Conservation (phyloP, 139 green algal genomes). For the Parachlorella kessleri region DNA sequence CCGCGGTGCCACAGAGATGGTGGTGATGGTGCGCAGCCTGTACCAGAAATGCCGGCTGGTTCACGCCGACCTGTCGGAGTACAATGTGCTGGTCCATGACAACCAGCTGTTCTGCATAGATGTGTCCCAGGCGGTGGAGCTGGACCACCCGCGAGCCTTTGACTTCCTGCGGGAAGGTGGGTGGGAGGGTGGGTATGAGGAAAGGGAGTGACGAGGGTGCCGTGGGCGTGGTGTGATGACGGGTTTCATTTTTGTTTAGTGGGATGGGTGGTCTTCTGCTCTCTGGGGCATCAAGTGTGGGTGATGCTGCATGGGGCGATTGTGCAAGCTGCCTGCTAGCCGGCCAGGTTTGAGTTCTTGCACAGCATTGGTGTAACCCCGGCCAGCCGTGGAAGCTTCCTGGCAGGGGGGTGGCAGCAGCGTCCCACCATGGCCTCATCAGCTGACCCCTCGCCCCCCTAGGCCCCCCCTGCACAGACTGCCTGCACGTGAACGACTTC, state of each 20-base stretch:
- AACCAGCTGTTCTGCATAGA: conserved; percentile 89
- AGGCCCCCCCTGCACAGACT: conserved; percentile 56
- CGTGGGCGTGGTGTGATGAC: not conserved
- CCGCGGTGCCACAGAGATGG: too few relatives aligned
- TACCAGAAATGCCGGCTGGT: conserved; percentile 94
- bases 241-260: too few relatives aligned
- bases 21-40: conserved; percentile 75
- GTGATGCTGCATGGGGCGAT: too few relatives aligned
- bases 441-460: not conserved
- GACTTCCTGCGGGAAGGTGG: conserved; percentile 92
- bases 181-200: not conserved
- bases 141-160: conserved; percentile 96
- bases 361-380: too few relatives aligned
- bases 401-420: too few relatives aligned
- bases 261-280: too few relatives aligned
- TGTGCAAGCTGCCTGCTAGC: too few relatives aligned
- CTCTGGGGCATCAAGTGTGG: too few relatives aligned
- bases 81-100: conserved; percentile 88
- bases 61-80: conserved; percentile 97
- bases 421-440: too few relatives aligned
- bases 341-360: too few relatives aligned
- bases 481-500: conserved; percentile 91
- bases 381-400: too few relatives aligned
- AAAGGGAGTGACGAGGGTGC: not conserved
- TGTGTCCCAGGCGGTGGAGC: conserved; percentile 95